phyloP scores from a whole-genome alignment of 2,329 filamentous ascomycete species.

The Cladophialophora exuberans region DNA sequence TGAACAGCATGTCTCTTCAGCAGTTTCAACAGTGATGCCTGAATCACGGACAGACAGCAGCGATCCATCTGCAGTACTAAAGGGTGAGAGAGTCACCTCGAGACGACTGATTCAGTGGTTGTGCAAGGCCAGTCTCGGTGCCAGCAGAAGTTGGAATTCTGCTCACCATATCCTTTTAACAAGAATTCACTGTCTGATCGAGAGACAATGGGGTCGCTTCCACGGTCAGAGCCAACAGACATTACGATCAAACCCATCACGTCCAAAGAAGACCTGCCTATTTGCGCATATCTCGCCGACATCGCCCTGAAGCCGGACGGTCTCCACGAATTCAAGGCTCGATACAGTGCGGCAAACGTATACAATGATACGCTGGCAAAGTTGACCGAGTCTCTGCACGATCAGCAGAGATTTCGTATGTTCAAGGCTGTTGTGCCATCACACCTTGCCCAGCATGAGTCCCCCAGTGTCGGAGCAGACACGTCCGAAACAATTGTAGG shows the following conservation, averaged over 20 bases:
- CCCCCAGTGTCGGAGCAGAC: background rate
- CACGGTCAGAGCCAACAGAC: background rate
- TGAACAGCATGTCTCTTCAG: background rate
- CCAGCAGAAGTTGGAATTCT: background rate
- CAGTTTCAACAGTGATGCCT: background rate
- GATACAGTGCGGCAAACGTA: conserved; percentile 13
- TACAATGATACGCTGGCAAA: conserved; percentile 18
- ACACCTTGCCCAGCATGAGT: background rate
- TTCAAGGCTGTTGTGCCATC: conserved; percentile 28
- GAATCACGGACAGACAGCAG: background rate
- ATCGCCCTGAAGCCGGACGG: conserved; percentile 22
- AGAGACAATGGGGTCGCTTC: background rate
- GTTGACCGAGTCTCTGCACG: conserved; percentile 21
- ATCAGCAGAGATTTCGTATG: conserved; percentile 7
- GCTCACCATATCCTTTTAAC: too few species aligned
- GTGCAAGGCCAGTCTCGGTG: background rate
- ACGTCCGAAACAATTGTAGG: conserved; percentile 27
- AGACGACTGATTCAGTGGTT: background rate
- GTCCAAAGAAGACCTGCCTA: conserved; percentile 22
- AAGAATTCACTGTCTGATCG: too few species aligned
- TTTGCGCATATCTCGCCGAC: conserved; percentile 18
- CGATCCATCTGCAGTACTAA: background rate
- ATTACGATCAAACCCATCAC: conserved; percentile 25
- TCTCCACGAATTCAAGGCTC: conserved; percentile 18
- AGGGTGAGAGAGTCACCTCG: background rate